Evolutionary conservation across 495 filamentous ascomycete species (phyloP).

Genomic region (Lophiotrema nucula): DNA sequence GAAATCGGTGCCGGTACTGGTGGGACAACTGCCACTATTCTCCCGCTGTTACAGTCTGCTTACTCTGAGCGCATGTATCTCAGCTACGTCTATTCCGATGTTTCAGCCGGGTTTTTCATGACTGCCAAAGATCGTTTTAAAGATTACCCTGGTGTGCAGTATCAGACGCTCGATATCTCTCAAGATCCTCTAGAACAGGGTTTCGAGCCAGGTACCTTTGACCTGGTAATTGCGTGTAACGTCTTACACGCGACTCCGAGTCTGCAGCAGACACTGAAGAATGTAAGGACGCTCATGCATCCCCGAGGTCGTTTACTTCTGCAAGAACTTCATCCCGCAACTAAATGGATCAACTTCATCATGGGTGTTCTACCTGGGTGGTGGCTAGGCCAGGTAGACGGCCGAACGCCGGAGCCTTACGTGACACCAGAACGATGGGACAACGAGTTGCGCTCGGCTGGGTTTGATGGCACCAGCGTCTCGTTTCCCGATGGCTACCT

Average conservation of each 20-base stretch:
- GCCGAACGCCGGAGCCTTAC: background rate
- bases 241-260: slow-evolving; percentile 16
- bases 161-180: slow-evolving; percentile 4
- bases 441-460: background rate
- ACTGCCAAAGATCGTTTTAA: slow-evolving; percentile 7
- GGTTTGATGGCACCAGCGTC: background rate
- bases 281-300: slow-evolving; percentile 5
- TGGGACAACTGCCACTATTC: background rate
- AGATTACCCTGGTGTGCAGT: background rate
- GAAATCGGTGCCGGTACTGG: slow-evolving; percentile 19
- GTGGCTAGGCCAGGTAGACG: slow-evolving; percentile 11
- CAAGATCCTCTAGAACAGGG: slow-evolving; percentile 14
- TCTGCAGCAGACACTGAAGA: slow-evolving; percentile 8
- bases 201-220: slow-evolving; percentile 6
- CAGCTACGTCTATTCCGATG: slow-evolving; percentile 11
- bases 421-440: background rate
- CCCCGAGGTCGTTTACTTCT: slow-evolving; percentile 10
- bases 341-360: slow-evolving; percentile 6
- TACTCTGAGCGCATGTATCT: background rate
- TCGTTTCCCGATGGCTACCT: background rate
- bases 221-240: slow-evolving; percentile 11
- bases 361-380: slow-evolving; percentile 4
- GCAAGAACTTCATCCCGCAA: background rate
- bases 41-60: background rate
- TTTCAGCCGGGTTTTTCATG: slow-evolving; percentile 18